Base-by-base conservation (phyloP, 352 stramenopile species). In the Globisporangium echinulatum region DNA sequence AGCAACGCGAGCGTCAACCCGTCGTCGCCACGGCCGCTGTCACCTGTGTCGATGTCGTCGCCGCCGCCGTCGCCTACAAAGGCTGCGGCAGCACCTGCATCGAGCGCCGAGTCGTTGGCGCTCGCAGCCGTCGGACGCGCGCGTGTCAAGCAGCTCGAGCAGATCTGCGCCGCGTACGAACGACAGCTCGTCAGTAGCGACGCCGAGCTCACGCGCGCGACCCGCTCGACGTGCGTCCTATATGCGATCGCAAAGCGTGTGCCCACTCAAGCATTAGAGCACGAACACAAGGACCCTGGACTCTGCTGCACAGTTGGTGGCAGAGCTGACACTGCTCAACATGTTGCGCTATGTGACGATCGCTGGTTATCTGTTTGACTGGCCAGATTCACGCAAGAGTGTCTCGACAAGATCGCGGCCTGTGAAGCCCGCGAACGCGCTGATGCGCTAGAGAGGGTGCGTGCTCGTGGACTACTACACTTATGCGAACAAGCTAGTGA, bases 171-270 rank as follows among this genome's bases (percentile, higher is more conserved):
- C 1, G 49, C 55, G 2, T 87, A 89, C 49, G 79, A 89, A 13
- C 61, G 56, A 2, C 79, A 87, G 61, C 68, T 89, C 14, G 58
- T 75, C 11, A 72, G 70, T 1, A 74, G 67, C 17, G 77, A 89
- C 42, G 70, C 59, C 0, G 79, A 83, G 43, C 67, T 87, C 43
- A 79, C 74, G 3, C 63, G 71, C 37, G 75, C 75, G 6, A 72
- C 82, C 49, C 69, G 80, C 58, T 82, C 75, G 1, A 64, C 58
- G 67, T 74, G 58, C 36, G 64, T 58, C 10, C 5, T 37, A 33
- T 25, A 14, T 48, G 68, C 54, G 37, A 58, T 63, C 46, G 52
- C 52, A 40, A 51, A 33, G 25, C 25, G 25, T 33, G 25, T 33
- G 25, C 25, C 25, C 25, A 33, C 25, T 33, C 25, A 3, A 33